Evolutionary conservation across 2,329 filamentous ascomycete genomes (phyloP).

Genomic region (Blumeria graminis): DNA sequence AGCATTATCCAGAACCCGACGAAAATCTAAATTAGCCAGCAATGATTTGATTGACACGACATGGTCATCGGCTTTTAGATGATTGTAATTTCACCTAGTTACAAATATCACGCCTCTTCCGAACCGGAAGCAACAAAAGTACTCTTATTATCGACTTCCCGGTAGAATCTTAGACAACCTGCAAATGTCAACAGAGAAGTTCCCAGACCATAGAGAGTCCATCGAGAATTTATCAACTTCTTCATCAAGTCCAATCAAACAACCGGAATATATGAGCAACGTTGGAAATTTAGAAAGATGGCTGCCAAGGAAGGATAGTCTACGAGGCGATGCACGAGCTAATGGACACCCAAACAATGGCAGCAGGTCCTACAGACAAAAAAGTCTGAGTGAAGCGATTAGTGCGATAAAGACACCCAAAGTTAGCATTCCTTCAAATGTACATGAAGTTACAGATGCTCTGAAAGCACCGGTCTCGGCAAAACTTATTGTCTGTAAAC

Average conservation of each 20-base stretch:
- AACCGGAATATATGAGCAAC: slow-evolving; percentile 10
- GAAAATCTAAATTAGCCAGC: too few relatives aligned
- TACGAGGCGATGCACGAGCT: slow-evolving; percentile 8
- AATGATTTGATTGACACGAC: too few relatives aligned
- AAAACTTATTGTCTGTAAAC: slow-evolving; percentile 49
- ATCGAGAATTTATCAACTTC: slow-evolving; percentile 8
- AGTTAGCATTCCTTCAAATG: slow-evolving; percentile 76
- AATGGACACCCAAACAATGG: slow-evolving; percentile 9
- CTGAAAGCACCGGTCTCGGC: slow-evolving; percentile 76
- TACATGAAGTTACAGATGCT: slow-evolving; percentile 77
- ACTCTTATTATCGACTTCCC: slow-evolving; percentile 10
- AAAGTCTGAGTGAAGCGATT: slow-evolving; percentile 76
- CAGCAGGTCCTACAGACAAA: slow-evolving; percentile 42
- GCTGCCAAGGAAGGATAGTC: slow-evolving; percentile 30
- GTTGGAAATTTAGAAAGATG: slow-evolving; percentile 26
- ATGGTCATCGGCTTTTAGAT: too few relatives aligned
- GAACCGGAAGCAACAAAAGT: too few relatives aligned
- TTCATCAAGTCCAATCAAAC: slow-evolving; percentile 7
- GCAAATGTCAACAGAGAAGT: slow-evolving; percentile 26
- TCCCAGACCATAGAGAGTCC: slow-evolving; percentile 28
- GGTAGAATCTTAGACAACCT: slow-evolving; percentile 9
- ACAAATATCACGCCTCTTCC: too few relatives aligned
- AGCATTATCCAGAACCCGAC: too few relatives aligned
- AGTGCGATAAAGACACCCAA: slow-evolving; percentile 57
- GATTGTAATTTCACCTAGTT: too few relatives aligned